A percentile compares a stretch with the other conserved stretches of the same genome.
These are phyloP conservation scores for Penicillium hesseltinei DNA, from an alignment of 2,329 filamentous ascomycete genomes.

Conservation along the genomic window DNA sequence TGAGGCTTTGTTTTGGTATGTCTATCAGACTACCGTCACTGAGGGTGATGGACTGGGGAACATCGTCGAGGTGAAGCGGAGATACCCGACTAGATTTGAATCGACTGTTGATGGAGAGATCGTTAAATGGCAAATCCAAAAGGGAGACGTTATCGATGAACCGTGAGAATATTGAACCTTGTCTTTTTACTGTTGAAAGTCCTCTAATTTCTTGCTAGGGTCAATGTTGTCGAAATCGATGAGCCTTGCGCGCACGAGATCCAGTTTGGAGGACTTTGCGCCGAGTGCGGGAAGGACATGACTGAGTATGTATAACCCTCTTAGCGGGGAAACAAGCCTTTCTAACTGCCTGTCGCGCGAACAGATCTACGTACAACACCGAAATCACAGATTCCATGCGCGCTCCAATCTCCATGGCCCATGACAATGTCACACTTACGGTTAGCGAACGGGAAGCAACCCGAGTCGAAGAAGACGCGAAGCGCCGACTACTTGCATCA, in stretches of 20 bases:
- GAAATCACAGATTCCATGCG: constrained; percentile 76
- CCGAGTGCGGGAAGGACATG: constrained; percentile 93
- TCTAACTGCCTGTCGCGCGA: constrained; percentile 1
- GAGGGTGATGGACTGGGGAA: constrained; percentile 71
- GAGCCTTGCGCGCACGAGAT: constrained; percentile 89
- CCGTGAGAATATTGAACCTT: constrained; percentile 36
- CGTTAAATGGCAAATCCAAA: constrained; percentile 68
- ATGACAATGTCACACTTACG: constrained; percentile 82
- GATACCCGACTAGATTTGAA: constrained; percentile 76
- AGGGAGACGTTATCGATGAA: constrained; percentile 44
- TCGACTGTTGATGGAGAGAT: constrained; percentile 79
- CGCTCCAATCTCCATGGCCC: constrained; percentile 90
- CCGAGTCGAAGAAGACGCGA: constrained; percentile 79
- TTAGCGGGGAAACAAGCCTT: background rate
- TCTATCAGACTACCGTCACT: constrained; percentile 71
- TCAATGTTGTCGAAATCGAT: constrained; percentile 70
- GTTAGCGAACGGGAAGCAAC: constrained; percentile 81
- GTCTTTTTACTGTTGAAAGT: constrained; percentile 2
- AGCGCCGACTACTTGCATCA: constrained; percentile 73
- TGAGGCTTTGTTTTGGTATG: constrained; percentile 80
- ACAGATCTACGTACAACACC: constrained; percentile 71
- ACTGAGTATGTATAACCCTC: constrained; percentile 58
- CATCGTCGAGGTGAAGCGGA: constrained; percentile 64
- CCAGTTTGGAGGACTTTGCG: constrained; percentile 88
- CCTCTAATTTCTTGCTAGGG: constrained; percentile 37